A percentile compares a stretch with the other conserved stretches of the same genome.
phyloP scores from a whole-genome alignment of 257 asterid genomes.

The Salvia miltiorrhiza region DNA sequence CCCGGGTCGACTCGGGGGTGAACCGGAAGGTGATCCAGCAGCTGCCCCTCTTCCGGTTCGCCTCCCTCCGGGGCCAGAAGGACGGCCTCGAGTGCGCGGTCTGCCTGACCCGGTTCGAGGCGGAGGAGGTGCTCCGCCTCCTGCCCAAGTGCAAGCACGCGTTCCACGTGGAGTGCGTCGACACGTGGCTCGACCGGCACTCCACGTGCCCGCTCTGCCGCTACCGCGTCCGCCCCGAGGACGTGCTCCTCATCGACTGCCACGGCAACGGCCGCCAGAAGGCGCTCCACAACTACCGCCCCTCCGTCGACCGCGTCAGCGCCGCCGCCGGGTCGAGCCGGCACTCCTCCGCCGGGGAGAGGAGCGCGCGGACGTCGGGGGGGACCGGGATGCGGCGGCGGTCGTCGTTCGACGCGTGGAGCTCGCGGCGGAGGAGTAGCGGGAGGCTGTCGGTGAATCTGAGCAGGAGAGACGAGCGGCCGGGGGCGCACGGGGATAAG shows the following conservation, averaged over 20 bases:
- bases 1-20: constrained; percentile 38
- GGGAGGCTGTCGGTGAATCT: not conserved
- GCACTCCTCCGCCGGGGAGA: constrained; percentile 61
- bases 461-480: constrained; percentile 33
- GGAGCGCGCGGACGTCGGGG: constrained; percentile 32
- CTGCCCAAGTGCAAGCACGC: constrained; percentile 75
- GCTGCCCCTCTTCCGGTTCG: constrained; percentile 32
- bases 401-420: constrained; percentile 36
- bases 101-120: constrained; percentile 51
- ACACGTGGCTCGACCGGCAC: constrained; percentile 77
- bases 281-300: constrained; percentile 8
- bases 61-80: constrained; percentile 26
- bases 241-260: constrained; percentile 40
- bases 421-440: constrained; percentile 10
- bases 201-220: constrained; percentile 89
- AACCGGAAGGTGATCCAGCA: constrained; percentile 28
- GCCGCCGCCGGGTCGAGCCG: constrained; percentile 29
- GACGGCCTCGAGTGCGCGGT: constrained; percentile 66
- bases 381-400: constrained; percentile 21
- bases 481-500: constrained; percentile 27
- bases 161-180: constrained; percentile 77
- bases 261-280: constrained; percentile 16
- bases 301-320: not conserved
- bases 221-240: constrained; percentile 67
- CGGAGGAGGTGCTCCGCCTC: constrained; percentile 45